Conservation (phyloP, 768 basidiomycete genomes). For the Termitomyces sp. region DNA sequence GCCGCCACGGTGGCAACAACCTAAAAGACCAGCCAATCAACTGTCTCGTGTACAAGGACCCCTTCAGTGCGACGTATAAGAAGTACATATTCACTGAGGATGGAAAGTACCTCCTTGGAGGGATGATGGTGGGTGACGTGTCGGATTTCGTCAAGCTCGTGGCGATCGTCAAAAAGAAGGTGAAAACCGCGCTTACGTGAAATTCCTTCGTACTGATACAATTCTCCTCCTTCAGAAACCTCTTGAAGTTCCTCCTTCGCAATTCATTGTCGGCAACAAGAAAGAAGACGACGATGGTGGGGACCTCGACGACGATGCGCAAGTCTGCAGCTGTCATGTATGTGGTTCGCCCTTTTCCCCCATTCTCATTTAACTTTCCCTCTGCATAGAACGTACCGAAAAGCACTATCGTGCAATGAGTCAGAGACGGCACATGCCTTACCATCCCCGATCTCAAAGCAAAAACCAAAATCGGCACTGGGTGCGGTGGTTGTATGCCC, state of each 20-base stretch:
- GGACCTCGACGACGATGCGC: slow-evolving; percentile 67
- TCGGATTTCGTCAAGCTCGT: slow-evolving; percentile 65
- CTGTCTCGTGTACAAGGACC: slow-evolving; percentile 64
- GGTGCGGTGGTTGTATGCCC: slow-evolving; percentile 73
- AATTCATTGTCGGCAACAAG: slow-evolving; percentile 58
- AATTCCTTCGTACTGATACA: background rate
- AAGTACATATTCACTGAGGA: slow-evolving; percentile 73
- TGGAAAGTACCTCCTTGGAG: slow-evolving; percentile 67
- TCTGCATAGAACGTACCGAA: slow-evolving; percentile 50
- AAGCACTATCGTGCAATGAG: slow-evolving; percentile 44
- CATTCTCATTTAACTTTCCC: background rate
- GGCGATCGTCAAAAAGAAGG: slow-evolving; percentile 67
- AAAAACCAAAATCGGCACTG: slow-evolving; percentile 67
- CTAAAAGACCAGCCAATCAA: slow-evolving; percentile 37
- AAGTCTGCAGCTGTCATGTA: slow-evolving; percentile 67
- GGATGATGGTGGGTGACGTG: slow-evolving; percentile 79
- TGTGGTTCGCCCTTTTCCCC: background rate
- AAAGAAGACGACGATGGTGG: slow-evolving; percentile 53
- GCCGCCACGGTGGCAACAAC: slow-evolving; percentile 3
- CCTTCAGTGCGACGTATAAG: slow-evolving; percentile 68
- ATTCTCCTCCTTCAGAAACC: slow-evolving; percentile 40
- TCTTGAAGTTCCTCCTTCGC: slow-evolving; percentile 57
- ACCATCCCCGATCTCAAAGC: slow-evolving; percentile 50
- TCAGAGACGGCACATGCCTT: slow-evolving; percentile 41
- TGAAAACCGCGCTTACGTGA: slow-evolving; percentile 12